Conservation (phyloP, 176 grass and related monocot genomes). For the Oryza meridionalis region DNA sequence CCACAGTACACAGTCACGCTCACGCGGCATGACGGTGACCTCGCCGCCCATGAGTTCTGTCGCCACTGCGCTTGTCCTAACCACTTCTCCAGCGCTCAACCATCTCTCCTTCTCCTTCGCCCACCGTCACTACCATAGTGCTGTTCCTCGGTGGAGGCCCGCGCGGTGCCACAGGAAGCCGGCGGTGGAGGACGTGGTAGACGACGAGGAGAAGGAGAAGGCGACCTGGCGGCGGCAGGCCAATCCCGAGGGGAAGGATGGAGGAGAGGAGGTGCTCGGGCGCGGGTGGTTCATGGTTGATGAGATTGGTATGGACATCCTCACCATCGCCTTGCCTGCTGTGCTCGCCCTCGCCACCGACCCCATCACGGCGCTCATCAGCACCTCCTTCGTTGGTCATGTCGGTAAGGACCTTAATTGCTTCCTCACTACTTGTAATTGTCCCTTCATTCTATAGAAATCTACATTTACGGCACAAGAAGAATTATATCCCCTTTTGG, state of each 20-base stretch:
- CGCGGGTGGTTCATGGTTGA: constrained; percentile 41
- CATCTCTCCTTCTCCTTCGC: background rate
- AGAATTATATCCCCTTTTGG: no score
- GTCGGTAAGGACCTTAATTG: constrained; percentile 38
- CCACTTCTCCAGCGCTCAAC: background rate
- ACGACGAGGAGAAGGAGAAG: background rate
- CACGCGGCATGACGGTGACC: background rate
- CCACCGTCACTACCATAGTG: background rate
- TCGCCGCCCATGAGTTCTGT: constrained; percentile 39
- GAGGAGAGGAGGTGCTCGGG: no score
- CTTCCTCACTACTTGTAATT: background rate
- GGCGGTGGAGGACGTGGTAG: constrained; percentile 15
- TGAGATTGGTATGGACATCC: constrained; percentile 45
- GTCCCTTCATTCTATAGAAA: background rate
- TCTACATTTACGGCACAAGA: no score
- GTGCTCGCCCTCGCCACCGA: constrained; percentile 65
- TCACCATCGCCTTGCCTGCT: constrained; percentile 57
- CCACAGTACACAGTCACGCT: no score
- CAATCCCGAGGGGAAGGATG: background rate
- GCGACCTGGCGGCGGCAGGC: background rate
- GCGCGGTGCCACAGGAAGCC: constrained; percentile 36
- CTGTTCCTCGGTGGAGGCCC: background rate
- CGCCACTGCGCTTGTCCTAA: background rate
- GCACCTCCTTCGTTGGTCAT: constrained; percentile 73
- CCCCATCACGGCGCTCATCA: constrained; percentile 61